Conservation (phyloP, 2,329 filamentous ascomycete species). For the Alternaria atra region DNA sequence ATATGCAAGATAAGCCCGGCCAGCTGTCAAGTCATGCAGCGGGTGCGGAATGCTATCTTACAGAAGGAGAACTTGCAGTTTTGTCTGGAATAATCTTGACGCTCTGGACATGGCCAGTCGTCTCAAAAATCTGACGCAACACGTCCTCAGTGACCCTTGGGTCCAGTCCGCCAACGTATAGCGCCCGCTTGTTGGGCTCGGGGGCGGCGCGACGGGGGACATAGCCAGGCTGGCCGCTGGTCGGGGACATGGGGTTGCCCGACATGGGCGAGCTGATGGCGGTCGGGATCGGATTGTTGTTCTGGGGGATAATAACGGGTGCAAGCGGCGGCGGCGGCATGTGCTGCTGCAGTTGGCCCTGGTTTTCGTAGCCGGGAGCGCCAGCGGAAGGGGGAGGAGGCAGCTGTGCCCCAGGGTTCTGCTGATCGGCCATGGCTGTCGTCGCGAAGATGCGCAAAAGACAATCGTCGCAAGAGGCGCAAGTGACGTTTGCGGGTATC, state of each 20-base stretch:
- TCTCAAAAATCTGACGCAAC: slow-evolving; percentile 97
- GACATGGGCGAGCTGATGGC: slow-evolving; percentile 90
- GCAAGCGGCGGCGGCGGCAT: slow-evolving; percentile 92
- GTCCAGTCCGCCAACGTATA: slow-evolving; percentile 95
- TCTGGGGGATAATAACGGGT: slow-evolving; percentile 86
- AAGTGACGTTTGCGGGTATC: slow-evolving; percentile 6
- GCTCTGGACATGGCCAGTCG: slow-evolving; percentile 95
- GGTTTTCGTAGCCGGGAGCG: slow-evolving; percentile 79
- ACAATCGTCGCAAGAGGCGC: slow-evolving; percentile 25
- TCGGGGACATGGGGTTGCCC: slow-evolving; percentile 82
- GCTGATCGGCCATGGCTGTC: slow-evolving; percentile 77
- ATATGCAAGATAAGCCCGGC: slow-evolving; percentile 21
- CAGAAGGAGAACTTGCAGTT: slow-evolving; percentile 75
- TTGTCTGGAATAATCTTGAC: slow-evolving; percentile 99
- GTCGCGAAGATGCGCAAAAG: slow-evolving; percentile 19
- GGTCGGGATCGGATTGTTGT: slow-evolving; percentile 93
- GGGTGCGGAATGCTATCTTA: slow-evolving; percentile 25
- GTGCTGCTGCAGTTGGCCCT: slow-evolving; percentile 72
- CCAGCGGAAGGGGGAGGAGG: slow-evolving; percentile 75
- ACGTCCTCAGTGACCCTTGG: slow-evolving; percentile 96
- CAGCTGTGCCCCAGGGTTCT: slow-evolving; percentile 69
- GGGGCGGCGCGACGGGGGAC: slow-evolving; percentile 84
- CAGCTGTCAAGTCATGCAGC: slow-evolving; percentile 23
- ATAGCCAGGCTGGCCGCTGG: slow-evolving; percentile 76
- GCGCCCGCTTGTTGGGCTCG: slow-evolving; percentile 96